Evolutionary conservation across 768 basidiomycete genomes (phyloP).

Genomic region (Auriscalpium microsporum): DNA sequence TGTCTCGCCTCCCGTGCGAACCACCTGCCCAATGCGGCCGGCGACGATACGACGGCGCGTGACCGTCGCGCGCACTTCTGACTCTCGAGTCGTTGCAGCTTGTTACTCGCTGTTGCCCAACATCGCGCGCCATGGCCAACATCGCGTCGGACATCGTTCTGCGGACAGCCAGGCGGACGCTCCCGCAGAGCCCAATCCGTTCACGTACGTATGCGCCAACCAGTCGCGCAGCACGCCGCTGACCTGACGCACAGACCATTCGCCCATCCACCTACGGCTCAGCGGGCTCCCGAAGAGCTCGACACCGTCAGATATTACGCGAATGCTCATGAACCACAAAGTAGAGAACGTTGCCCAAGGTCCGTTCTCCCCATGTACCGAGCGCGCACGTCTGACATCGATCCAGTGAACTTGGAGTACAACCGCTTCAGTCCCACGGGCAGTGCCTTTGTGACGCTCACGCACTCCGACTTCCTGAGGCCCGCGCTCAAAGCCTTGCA

Average conservation of each 20-base stretch:
- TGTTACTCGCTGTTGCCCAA: too few species aligned
- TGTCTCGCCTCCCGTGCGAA: too few species aligned
- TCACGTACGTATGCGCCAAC: too few species aligned
- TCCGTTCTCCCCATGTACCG: background rate
- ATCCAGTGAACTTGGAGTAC: conserved; percentile 52
- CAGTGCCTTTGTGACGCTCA: conserved; percentile 48
- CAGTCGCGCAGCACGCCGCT: too few species aligned
- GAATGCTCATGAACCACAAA: conserved; percentile 6
- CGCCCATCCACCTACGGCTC: conserved; percentile 7
- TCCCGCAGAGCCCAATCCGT: too few species aligned
- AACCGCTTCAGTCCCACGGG: conserved; percentile 51
- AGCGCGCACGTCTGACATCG: background rate
- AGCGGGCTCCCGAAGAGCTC: conserved; percentile 9
- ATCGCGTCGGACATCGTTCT: conserved; percentile 37
- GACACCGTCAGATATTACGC: conserved; percentile 10
- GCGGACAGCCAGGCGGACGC: too few species aligned
- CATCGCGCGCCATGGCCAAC: conserved; percentile 30
- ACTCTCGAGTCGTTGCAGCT: too few species aligned
- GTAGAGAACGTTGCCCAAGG: conserved; percentile 9
- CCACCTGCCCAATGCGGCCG: too few species aligned
- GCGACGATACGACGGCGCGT: too few species aligned
- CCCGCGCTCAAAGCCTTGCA: conserved; percentile 35
- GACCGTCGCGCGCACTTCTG: too few species aligned
- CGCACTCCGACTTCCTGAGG: conserved; percentile 35
- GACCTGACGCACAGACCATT: conserved; percentile 15